Base-by-base conservation (phyloP, 2,329 filamentous ascomycete species). In the Talaromyces sp. region DNA sequence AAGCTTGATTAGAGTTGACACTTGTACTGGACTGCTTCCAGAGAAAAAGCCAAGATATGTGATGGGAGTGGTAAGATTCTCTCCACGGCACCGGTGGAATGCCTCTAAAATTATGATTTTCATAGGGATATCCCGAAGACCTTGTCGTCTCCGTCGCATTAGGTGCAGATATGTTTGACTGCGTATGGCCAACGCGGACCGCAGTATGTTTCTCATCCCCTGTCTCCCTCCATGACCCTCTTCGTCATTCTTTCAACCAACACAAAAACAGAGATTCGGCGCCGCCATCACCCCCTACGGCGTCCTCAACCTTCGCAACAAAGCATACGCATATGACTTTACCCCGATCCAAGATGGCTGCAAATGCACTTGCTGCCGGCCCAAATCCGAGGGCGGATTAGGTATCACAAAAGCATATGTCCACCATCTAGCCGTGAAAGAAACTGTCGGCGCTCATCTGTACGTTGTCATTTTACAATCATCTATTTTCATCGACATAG, bases 91-190 rank as follows among this genome's bases (percentile, higher is more conserved):
- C 8, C 8, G 39, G n/a, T 1, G 17, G 41, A 19, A 49, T 47
- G 9, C 7, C 13, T 22, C 15, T 63, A 13, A 63, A 33, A 15
- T n/a, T 56, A 74, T 58, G 19, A 62, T 8, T 15, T 62, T 13
- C 58, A 31, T 62, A 86, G 84, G 93, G 95, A 13, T 99, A 97
- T 77, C 95, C 95, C 1, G 95, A 98, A 80, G 95, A 99, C 74
- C 83, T 99, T 64, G 87, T 99, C 1, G 93, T 99, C 45, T 96
- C 92, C 62, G 89, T 97, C 3, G 95, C 95, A 1, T 84, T 99
- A 0, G 95, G 95, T 3, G 95, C 95, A 58, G 95, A 99, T 79
- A 99, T 99, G 95, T 99, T 99, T 75, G 95, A 99, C 79, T 99
- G 96, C 74, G 95, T 99, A 7, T 99, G 95, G 95, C 96, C 95